phyloP scores from a whole-genome alignment of 768 basidiomycete species.

The Krasilnikovozyma curviuscula region DNA sequence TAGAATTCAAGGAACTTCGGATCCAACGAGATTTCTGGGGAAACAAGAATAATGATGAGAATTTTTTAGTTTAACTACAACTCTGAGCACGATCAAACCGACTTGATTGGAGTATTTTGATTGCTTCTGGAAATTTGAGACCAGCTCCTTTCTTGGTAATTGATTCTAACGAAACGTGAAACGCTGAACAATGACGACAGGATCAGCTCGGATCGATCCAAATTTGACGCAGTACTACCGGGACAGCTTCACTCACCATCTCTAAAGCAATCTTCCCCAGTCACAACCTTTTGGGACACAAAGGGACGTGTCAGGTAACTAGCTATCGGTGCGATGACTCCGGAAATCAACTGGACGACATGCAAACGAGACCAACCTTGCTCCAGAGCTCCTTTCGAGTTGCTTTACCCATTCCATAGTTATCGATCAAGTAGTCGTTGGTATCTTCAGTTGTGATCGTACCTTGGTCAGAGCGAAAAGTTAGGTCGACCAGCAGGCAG shows the following conservation, averaged over 20 bases:
- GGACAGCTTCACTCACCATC: neutral
- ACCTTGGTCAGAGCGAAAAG: neutral
- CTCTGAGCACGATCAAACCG: neutral
- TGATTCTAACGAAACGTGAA: no score
- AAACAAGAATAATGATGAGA: neutral
- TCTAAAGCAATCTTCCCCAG: neutral
- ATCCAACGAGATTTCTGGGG: constrained; percentile 51
- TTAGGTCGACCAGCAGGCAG: neutral
- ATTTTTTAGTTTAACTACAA: neutral
- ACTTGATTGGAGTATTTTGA: neutral
- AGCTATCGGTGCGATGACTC: neutral
- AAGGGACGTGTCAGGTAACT: no score
- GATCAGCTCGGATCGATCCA: neutral
- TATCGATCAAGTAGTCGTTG: constrained; percentile 4
- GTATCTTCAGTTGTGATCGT: neutral
- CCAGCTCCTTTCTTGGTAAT: no score
- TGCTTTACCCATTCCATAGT: constrained; percentile 3
- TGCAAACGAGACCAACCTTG: neutral
- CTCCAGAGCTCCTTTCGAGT: constrained; percentile 5
- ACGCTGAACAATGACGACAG: neutral
- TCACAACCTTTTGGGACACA: no score
- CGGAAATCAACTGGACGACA: neutral
- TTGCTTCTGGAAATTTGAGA: neutral
- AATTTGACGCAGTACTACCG: neutral
- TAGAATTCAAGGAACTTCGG: constrained; percentile 75